Conservation (phyloP, 441 rosid genomes). For the Mallotus repandus region DNA sequence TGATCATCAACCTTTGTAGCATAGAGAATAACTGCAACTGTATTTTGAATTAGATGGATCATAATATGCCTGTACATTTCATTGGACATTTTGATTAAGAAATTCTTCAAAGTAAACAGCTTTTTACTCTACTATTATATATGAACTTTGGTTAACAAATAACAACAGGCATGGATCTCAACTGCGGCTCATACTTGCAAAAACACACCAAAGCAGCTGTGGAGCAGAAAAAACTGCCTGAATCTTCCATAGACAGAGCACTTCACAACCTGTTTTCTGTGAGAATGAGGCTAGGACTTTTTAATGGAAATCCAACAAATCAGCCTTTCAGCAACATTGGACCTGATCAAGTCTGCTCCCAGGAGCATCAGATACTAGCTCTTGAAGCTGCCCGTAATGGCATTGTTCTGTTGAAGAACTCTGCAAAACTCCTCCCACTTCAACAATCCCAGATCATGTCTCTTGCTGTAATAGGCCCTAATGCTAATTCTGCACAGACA, state of each 20-base stretch:
- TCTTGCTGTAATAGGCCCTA: conserved; percentile 81
- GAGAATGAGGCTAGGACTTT: conserved; percentile 91
- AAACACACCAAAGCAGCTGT: conserved; percentile 70
- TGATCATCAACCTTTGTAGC: not conserved
- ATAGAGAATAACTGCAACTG: not conserved
- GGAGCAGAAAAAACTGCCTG: conserved; percentile 46
- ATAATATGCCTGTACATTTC: not conserved
- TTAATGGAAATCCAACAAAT: conserved; percentile 62
- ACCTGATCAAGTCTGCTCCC: conserved; percentile 67
- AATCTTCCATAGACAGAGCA: conserved; percentile 61
- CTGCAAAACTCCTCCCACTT: conserved; percentile 57
- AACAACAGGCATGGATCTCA: conserved; percentile 78
- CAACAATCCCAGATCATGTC: conserved; percentile 47
- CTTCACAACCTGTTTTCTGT: conserved; percentile 62
- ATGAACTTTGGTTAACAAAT: not conserved
- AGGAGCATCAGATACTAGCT: conserved; percentile 79
- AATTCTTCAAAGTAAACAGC: not conserved
- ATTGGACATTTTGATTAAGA: not conserved
- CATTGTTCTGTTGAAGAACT: conserved; percentile 80
- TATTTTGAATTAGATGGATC: not conserved
- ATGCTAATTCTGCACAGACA: conserved; percentile 57
- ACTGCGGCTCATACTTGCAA: conserved; percentile 75
- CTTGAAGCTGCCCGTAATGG: conserved; percentile 92
- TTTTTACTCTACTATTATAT: not conserved
- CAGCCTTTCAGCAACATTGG: conserved; percentile 66